Base-by-base conservation (phyloP, 1,284 basidiomycete genomes). In the Pascua sp. region DNA sequence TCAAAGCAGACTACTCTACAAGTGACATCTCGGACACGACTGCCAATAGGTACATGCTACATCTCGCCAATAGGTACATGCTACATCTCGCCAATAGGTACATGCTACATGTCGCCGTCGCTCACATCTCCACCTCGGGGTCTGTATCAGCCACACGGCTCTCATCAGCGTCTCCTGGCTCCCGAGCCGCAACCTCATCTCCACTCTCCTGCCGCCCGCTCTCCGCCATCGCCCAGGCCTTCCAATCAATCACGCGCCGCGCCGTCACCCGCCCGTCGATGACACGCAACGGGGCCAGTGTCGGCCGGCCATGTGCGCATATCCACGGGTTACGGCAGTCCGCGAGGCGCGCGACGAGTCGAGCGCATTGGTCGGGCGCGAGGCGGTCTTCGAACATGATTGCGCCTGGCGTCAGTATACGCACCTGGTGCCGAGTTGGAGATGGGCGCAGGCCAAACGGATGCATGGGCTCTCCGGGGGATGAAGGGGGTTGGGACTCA, bases 331-430 rank as follows among this genome's bases (percentile, higher is more conserved):
- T 87, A 3, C 82, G 80, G 1, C 90, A 90, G 57, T 81, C 71
- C 4, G 85, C 81, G 18, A 97, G 80, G 63, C 85, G 82, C 8
- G 69, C 64, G 41, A 97, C 79, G 42, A 98, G 81, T 37, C 81
- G 80, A 63, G 81, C 71, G 71, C 90, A 90, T 69, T 95, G 90
- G 40, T 82, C 80, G 4, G 76, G 55, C 15, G 80, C 83, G 49
- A 98, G 80, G 1, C 80, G 60, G 71, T 97, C 94, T 65, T 92
- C 93, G 81, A 98, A 98, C 94, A 98, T 97, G 75, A 96, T 89
- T 0, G 93, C 91, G 49, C 90, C 91, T 93, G 70, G 10, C 8
- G 53, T 55, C 24, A 66, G 51, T n/a, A n/a, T n/a, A n/a, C n/a
- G n/a, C n/a, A n/a, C 51, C 11, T 11, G 13, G 24, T 32, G 24